Evolutionary conservation across 2,329 filamentous ascomycete species (phyloP).

Genomic region (Cryoendolithus antarcticus): DNA sequence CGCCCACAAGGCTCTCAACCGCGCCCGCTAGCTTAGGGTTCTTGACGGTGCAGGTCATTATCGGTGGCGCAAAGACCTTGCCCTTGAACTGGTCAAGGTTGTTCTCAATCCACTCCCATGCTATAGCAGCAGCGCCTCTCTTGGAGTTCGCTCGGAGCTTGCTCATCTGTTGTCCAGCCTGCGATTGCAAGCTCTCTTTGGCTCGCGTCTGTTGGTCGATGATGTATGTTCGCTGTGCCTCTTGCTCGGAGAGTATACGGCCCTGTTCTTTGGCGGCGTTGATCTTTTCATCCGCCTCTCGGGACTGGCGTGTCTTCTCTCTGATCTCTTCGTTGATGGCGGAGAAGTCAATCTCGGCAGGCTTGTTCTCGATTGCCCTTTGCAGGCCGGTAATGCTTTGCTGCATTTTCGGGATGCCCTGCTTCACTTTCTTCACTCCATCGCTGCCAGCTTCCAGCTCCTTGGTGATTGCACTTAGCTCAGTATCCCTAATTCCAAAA

Average conservation of each 20-base stretch:
- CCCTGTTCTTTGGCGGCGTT: slow-evolving; percentile 29
- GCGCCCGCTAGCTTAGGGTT: slow-evolving; percentile 53
- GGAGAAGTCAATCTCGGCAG: slow-evolving; percentile 54
- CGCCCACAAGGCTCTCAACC: slow-evolving; percentile 46
- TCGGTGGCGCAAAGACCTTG: slow-evolving; percentile 67
- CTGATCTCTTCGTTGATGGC: slow-evolving; percentile 62
- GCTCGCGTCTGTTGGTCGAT: slow-evolving; percentile 35
- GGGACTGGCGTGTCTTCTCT: slow-evolving; percentile 38
- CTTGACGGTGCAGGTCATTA: slow-evolving; percentile 68
- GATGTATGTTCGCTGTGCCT: slow-evolving; percentile 24
- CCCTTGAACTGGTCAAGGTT: slow-evolving; percentile 60
- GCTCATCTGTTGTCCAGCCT: slow-evolving; percentile 59
- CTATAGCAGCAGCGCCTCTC: slow-evolving; percentile 47
- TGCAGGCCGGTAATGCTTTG: slow-evolving; percentile 51
- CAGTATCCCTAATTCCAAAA: slow-evolving; percentile 26
- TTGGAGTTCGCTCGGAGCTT: slow-evolving; percentile 48
- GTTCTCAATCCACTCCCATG: slow-evolving; percentile 71
- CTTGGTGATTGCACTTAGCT: slow-evolving; percentile 22
- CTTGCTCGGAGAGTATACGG: slow-evolving; percentile 16
- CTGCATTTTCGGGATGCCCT: slow-evolving; percentile 18
- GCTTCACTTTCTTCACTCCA: slow-evolving; percentile 28
- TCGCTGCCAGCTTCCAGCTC: slow-evolving; percentile 29
- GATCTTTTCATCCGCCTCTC: slow-evolving; percentile 35
- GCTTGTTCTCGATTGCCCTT: slow-evolving; percentile 48
- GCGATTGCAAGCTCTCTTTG: slow-evolving; percentile 53